Conservation (phyloP, 2,329 filamentous ascomycete species). For the Arachnopeziza araneosa region DNA sequence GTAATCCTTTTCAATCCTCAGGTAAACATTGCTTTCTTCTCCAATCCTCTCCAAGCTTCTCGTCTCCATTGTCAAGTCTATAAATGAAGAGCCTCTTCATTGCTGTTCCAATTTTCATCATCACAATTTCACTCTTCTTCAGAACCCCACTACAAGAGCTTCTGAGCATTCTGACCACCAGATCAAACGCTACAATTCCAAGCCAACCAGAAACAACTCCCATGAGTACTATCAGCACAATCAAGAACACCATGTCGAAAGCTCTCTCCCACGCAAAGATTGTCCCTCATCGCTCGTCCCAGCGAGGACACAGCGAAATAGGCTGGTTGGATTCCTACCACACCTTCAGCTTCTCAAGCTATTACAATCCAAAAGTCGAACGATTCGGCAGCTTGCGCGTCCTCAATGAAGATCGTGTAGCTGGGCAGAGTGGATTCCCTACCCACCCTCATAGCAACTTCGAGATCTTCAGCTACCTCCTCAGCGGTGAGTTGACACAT, state of each 20-base stretch:
- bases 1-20: slow-evolving; percentile 20
- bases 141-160: slow-evolving; percentile 22
- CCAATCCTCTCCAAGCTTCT: slow-evolving; percentile 11
- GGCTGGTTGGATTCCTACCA: slow-evolving; percentile 87
- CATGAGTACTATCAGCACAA: slow-evolving; percentile 28
- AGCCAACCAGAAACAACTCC: slow-evolving; percentile 2
- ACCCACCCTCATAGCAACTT: slow-evolving; percentile 82
- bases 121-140: slow-evolving; percentile 28
- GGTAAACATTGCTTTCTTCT: slow-evolving; percentile 7
- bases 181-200: slow-evolving; percentile 1
- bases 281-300: slow-evolving; percentile 64
- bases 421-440: slow-evolving; percentile 69
- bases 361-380: slow-evolving; percentile 53
- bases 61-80: slow-evolving; percentile 18
- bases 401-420: slow-evolving; percentile 83
- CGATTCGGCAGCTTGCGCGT: slow-evolving; percentile 74
- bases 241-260: slow-evolving; percentile 51
- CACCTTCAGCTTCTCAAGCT: slow-evolving; percentile 74
- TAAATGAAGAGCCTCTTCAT: slow-evolving; percentile 32
- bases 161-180: slow-evolving; percentile 15
- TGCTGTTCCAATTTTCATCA: slow-evolving; percentile 28
- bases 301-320: slow-evolving; percentile 72
- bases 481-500: slow-evolving; percentile 82
- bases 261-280: slow-evolving; percentile 64
- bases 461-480: slow-evolving; percentile 84